phyloP scores from a whole-genome alignment of 1,284 basidiomycete species.

The Papiliotrema laurentii region DNA sequence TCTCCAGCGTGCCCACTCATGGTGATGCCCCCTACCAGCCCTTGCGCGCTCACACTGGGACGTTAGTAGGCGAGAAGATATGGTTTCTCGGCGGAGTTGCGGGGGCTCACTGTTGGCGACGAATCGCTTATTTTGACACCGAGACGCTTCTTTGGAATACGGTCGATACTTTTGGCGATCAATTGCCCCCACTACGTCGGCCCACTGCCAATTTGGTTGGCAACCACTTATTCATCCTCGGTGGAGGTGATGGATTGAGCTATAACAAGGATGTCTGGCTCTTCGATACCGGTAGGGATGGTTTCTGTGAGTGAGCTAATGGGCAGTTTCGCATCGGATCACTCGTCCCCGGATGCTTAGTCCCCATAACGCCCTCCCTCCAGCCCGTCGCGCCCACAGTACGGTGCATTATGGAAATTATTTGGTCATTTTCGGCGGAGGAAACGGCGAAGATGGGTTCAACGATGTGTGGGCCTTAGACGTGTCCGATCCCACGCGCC shows the following conservation, averaged over 20 bases:
- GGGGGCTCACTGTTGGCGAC: slow-evolving; percentile 63
- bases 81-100: slow-evolving; percentile 91
- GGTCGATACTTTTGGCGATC: slow-evolving; percentile 66
- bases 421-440: slow-evolving; percentile 86
- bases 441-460: slow-evolving; percentile 79
- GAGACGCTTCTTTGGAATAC: slow-evolving; percentile 88
- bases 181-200: slow-evolving; percentile 76
- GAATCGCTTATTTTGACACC: slow-evolving; percentile 80
- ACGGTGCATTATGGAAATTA: slow-evolving; percentile 68
- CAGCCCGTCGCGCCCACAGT: slow-evolving; percentile 77
- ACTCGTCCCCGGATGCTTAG: slow-evolving; percentile 44
- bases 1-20: slow-evolving; percentile 76
- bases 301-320: not conserved
- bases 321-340: slow-evolving; percentile 59
- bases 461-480: slow-evolving; percentile 89
- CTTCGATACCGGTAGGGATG: slow-evolving; percentile 62
- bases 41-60: slow-evolving; percentile 79
- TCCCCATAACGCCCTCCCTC: slow-evolving; percentile 51
- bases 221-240: slow-evolving; percentile 69
- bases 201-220: slow-evolving; percentile 85
- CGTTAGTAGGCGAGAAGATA: slow-evolving; percentile 70
- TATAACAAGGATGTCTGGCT: slow-evolving; percentile 64
- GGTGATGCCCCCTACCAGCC: slow-evolving; percentile 67
- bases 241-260: slow-evolving; percentile 72
- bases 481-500: slow-evolving; percentile 38